Base-by-base conservation (phyloP, 2,329 filamentous ascomycete species). In the Aspergillus luchuensis region DNA sequence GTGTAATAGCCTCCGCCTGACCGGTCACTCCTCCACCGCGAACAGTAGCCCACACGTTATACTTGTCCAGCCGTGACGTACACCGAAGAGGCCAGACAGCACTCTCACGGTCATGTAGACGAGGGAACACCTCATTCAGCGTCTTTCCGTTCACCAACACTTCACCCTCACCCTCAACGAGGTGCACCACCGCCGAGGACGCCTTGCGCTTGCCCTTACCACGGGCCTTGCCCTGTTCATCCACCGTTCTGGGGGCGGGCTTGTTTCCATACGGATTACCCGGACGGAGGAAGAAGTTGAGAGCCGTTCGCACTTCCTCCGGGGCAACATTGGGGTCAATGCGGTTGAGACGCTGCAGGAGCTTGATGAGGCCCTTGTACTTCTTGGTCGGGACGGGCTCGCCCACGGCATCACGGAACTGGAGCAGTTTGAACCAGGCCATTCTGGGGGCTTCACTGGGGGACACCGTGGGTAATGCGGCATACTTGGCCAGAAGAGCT, bases 161-260 rank as follows among this genome's bases (percentile, higher is more conserved):
- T 78, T 98, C 90, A 13, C 95, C 96, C 10, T 91, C 92, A 5
- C 95, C 95, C 79, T 98, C 94, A 4, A 99, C 92, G 21, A 99
- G 81, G 80, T 88, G 96, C 8, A 91, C 95, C 58, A 89, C 88
- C 1, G 95, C 95, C 23, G 87, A 87, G 2, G 92, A 94, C 43
- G 89, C 87, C 85, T 99, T 99, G 76, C 95, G 87, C 79, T 89
- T 88, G 49, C 95, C 95, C 52, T 91, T 87, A 2, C 90, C 95
- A 57, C 91, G 82, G 11, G 93, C 88, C 60, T 92, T 85, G 11
- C 96, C 95, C 67, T 87, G 87, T 64, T 85, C 82, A 76, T 98
- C 93, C 62, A 97, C 81, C 3, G 82, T 79, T 19, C 85, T 82
- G 11, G 86, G 84, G 54, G 84, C 88, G 3, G 86, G 79, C 63